Evolutionary conservation across 2,329 filamentous ascomycete species (phyloP).

Genomic region (Alternaria arborescens): DNA sequence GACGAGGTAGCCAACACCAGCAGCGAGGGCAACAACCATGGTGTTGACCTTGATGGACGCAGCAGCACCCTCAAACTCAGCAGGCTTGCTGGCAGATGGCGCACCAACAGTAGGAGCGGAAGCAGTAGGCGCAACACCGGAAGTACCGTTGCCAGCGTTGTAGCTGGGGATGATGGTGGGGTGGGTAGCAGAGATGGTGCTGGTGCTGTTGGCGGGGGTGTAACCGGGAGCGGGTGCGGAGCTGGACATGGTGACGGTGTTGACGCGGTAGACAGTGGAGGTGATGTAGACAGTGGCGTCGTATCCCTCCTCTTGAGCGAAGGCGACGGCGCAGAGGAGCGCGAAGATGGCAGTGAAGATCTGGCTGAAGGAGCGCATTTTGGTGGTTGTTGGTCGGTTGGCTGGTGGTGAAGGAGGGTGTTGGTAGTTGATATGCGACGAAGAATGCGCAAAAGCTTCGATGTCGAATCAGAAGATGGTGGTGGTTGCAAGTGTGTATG

Average conservation of each 20-base stretch:
- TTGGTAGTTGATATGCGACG: conserved; percentile 8
- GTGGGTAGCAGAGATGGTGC: conserved; percentile 38
- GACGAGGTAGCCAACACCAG: conserved; percentile 46
- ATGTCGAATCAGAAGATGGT: conserved; percentile 14
- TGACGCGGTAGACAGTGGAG: conserved; percentile 50
- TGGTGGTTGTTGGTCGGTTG: conserved; percentile 29
- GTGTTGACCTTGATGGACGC: conserved; percentile 44
- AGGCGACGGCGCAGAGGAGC: conserved; percentile 39
- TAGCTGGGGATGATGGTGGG: conserved; percentile 26
- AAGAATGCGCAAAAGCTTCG: conserved; percentile 9
- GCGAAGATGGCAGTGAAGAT: conserved; percentile 46
- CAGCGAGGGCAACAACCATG: conserved; percentile 41
- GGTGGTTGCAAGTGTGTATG: conserved; percentile 11
- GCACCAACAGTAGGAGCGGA: conserved; percentile 21
- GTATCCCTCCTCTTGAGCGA: conserved; percentile 39
- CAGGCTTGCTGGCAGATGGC: conserved; percentile 20
- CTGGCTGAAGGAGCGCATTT: conserved; percentile 49
- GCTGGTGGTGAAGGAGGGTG: conserved; percentile 12
- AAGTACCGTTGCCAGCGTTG: conserved; percentile 34
- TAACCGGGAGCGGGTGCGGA: conserved; percentile 29
- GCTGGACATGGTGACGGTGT: conserved; percentile 49
- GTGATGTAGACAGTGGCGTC: conserved; percentile 50
- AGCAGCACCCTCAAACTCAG: conserved; percentile 46
- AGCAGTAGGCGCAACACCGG: conserved; percentile 10
- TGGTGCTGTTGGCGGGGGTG: conserved; percentile 43